Conservation (phyloP, 2,329 filamentous ascomycete genomes). For the Ramularia collo-cygni region DNA sequence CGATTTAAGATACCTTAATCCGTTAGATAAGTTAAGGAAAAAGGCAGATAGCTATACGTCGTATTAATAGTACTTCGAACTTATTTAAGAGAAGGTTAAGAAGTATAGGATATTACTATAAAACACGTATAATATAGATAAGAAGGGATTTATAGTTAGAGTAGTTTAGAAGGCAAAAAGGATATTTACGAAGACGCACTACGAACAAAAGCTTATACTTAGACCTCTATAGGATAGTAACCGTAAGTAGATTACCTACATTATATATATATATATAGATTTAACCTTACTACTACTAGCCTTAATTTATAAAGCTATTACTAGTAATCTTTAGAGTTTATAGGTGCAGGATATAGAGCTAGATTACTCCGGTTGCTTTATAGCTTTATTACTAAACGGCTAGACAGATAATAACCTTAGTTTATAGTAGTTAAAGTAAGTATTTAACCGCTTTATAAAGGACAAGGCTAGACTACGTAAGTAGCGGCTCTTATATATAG, state of each 20-base stretch:
- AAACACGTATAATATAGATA: conserved; percentile 16
- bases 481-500: too few relatives aligned
- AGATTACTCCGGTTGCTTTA: too few relatives aligned
- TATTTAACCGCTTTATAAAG: too few relatives aligned
- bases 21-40: conserved; percentile 15
- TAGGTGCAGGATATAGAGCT: too few relatives aligned
- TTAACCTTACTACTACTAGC: conserved; percentile 3
- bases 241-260: conserved; percentile 13
- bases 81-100: too few relatives aligned
- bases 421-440: too few relatives aligned
- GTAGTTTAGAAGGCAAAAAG: conserved; percentile 8
- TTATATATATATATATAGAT: conserved; percentile 13
- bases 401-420: too few relatives aligned
- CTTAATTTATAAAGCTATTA: too few relatives aligned
- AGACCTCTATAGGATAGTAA: conserved; percentile 13
- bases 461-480: too few relatives aligned
- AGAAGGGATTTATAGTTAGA: conserved; percentile 14
- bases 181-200: conserved; percentile 9
- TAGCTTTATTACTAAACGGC: too few relatives aligned
- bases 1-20: conserved; percentile 13
- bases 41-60: conserved; percentile 17
- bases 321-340: too few relatives aligned
- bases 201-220: conserved; percentile 4
- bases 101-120: conserved; percentile 6
- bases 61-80: conserved; percentile 20